Base-by-base conservation (phyloP, 192 early-diverging fungal genomes). In the Entomortierella parvispora region DNA sequence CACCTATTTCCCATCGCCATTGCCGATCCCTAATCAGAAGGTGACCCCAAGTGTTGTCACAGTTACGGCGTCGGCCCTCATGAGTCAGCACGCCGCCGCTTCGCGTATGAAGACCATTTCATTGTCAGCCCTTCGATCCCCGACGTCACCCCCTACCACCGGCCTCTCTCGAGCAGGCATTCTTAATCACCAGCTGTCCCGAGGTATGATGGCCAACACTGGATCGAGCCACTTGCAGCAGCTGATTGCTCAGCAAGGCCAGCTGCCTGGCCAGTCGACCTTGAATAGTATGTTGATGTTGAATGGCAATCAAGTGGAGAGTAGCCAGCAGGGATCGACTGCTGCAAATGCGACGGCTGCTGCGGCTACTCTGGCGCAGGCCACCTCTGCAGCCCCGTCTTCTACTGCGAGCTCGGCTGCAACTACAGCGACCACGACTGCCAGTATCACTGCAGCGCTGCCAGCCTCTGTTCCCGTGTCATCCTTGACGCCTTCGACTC, bases 1-100 rank as follows among this genome's bases (percentile, higher is more conserved):
- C 62, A 79, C 80, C 1, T 85, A 90, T 44, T 90, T 90, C 68
- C 84, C 90, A 2, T 83, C 82, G 29, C 93, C 87, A 7, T 68
- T 89, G 69, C 88, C 88, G 2, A 81, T 86, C 34, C 70, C 81
- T 10, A 77, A 47, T 12, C 74, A 77, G 18, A 77, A 68, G 55
- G 66, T 77, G 34, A 77, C 74, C 0, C 66, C 59, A 44, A 77
- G 65, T 23, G 74, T 77, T 1, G 60, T 77, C 10, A 77, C 74
- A 2, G 74, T 65, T 6, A 63, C 60, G 8, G 74, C 74, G 2
- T 68, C 74, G 10, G 66, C 65, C 7, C 50, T 77, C 34, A 68
- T 77, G 74, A 77, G 55, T 45, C 65, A 68, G 22, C 74, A 77
- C 17, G 59, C 74, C 0, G 74, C 44, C 20, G 48, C 72, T 15